phyloP scores from a whole-genome alignment of 129 eudicot species.

The Silybum marianum region DNA sequence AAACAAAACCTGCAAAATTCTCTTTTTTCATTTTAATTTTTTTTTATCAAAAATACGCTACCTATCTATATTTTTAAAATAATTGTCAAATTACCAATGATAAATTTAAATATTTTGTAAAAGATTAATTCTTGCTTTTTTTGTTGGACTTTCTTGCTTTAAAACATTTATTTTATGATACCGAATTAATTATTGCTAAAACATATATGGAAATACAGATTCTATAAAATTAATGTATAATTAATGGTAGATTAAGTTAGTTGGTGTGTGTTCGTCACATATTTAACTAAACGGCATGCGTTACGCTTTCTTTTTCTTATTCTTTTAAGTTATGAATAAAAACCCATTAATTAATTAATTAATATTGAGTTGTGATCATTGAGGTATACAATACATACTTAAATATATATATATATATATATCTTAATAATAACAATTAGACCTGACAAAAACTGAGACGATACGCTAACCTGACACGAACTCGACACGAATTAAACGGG shows the following conservation, averaged over 20 bases:
- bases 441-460: too few relatives aligned
- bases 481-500: too few relatives aligned
- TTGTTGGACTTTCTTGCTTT: background rate
- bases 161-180: background rate
- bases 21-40: too few relatives aligned
- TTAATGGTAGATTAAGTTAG: background rate
- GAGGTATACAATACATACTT: too few relatives aligned
- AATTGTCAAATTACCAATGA: background rate
- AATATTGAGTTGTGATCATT: background rate
- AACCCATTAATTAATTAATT: background rate
- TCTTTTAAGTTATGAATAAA: background rate
- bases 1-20: too few relatives aligned
- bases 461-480: too few relatives aligned
- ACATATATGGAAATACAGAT: background rate
- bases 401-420: too few relatives aligned
- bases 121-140: background rate
- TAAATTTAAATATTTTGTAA: background rate
- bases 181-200: background rate
- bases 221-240: background rate
- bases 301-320: constrained; percentile 21
- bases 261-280: constrained; percentile 17
- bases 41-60: background rate
- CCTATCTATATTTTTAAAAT: background rate
- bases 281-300: background rate
- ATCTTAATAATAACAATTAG: too few relatives aligned